Percentiles rank a stretch among this genome's conserved stretches.
These are phyloP conservation scores for Anthracocystis setariae DNA, from an alignment of 1,284 basidiomycete genomes.

Conservation along the genomic window DNA sequence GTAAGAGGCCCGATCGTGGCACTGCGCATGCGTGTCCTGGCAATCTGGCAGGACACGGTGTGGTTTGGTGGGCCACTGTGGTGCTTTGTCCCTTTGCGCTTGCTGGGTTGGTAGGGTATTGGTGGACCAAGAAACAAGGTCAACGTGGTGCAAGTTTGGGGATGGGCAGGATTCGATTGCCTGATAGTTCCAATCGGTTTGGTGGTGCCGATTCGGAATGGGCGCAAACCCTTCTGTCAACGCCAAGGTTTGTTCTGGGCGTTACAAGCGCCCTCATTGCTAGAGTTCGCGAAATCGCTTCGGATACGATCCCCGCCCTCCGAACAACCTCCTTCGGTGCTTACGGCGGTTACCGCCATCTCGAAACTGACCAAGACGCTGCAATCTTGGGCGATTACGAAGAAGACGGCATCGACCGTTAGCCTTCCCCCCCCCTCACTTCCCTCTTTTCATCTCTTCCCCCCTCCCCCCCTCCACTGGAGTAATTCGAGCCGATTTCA, in stretches of 20 bases:
- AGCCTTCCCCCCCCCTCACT: no score
- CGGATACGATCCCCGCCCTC: constrained; percentile 52
- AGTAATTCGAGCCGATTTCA: no score
- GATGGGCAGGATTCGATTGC: constrained; percentile 35
- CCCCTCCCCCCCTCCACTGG: no score
- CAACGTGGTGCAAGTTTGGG: constrained; percentile 1
- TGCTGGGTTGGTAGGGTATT: constrained; percentile 54
- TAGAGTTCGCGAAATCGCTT: constrained; percentile 29
- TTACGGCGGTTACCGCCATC: constrained; percentile 60
- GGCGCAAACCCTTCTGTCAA: constrained; percentile 72
- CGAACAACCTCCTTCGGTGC: constrained; percentile 30
- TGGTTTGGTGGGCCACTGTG: constrained; percentile 64
- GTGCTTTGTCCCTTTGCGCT: constrained; percentile 50
- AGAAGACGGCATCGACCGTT: constrained; percentile 54
- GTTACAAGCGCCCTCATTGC: constrained; percentile 37
- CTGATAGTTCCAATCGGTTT: constrained; percentile 52
- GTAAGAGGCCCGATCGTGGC: constrained; percentile 60
- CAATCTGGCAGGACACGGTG: constrained; percentile 49
- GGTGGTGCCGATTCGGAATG: constrained; percentile 73
- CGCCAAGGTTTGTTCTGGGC: constrained; percentile 45
- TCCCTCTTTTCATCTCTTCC: no score
- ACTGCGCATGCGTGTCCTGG: constrained; percentile 52
- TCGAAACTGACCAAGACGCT: constrained; percentile 64
- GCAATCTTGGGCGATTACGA: constrained; percentile 63
- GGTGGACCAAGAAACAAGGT: constrained; percentile 73